A percentile compares a stretch with the other conserved stretches of the same genome.
Evolutionary conservation across 768 basidiomycete genomes (phyloP).

Genomic region (Hericium rajendrae): DNA sequence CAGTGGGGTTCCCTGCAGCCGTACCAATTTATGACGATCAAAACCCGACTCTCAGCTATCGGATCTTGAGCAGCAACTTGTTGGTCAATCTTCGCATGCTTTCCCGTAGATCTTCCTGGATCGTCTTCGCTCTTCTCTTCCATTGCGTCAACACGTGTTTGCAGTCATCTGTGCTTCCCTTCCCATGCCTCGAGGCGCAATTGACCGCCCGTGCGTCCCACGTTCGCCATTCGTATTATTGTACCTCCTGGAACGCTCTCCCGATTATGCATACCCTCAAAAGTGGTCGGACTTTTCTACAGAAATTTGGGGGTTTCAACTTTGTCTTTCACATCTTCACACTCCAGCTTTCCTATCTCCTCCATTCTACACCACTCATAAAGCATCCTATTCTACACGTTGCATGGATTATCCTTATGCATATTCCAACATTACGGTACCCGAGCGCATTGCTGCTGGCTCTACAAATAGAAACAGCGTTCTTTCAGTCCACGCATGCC

Average conservation of each 20-base stretch:
- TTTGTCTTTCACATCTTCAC: too few species aligned
- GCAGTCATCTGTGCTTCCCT: background rate
- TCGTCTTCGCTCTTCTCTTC: background rate
- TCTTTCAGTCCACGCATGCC: constrained; percentile 79
- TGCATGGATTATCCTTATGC: background rate
- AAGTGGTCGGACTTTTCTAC: too few species aligned
- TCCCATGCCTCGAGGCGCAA: background rate
- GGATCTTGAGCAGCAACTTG: background rate
- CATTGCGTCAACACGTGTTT: background rate
- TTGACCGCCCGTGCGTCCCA: background rate
- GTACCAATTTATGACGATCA: background rate
- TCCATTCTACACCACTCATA: too few species aligned
- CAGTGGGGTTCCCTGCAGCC: background rate
- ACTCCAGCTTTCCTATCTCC: too few species aligned
- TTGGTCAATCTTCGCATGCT: background rate
- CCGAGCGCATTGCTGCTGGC: background rate
- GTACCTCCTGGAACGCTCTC: background rate
- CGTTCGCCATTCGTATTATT: background rate
- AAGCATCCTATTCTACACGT: background rate
- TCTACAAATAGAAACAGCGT: constrained; percentile 68
- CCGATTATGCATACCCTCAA: too few species aligned
- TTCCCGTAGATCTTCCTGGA: background rate
- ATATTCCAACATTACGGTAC: background rate
- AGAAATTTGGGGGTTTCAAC: too few species aligned
- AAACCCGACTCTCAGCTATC: background rate